phyloP scores from a whole-genome alignment of 163 green algal species.

The Chlamydomonas reinhardtii region DNA sequence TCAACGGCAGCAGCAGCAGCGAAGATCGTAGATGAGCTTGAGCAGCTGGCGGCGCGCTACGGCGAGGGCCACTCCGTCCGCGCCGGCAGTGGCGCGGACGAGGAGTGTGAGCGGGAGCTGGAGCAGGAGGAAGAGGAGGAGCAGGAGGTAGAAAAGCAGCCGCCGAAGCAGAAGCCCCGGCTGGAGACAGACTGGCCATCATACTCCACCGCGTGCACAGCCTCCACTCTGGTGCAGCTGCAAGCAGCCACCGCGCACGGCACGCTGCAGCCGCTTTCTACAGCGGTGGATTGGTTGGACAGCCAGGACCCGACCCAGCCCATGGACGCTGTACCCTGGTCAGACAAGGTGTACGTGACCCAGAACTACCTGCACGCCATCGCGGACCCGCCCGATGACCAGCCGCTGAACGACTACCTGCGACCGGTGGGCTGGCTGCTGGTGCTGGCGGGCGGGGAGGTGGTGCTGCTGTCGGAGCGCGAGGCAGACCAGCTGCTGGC shows the following conservation, averaged over 20 bases:
- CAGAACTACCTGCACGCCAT: neutral
- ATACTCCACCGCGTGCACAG: neutral
- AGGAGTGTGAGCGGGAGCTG: constrained; percentile 68
- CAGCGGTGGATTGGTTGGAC: neutral
- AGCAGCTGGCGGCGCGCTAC: neutral
- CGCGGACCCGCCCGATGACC: neutral
- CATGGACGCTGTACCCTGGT: neutral
- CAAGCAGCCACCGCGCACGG: too few relatives aligned
- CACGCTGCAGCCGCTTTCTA: neutral
- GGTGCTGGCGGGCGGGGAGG: constrained; percentile 1
- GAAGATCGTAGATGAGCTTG: neutral
- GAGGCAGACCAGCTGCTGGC: constrained; percentile 60
- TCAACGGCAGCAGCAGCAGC: neutral
- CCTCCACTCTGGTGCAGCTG: neutral
- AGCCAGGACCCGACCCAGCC: neutral
- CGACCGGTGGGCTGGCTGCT: constrained; percentile 47
- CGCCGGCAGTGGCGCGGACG: constrained; percentile 22
- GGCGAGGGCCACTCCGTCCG: constrained; percentile 49
- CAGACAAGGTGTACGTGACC: neutral
- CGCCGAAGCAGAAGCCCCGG: constrained; percentile 5
- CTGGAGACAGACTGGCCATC: constrained; percentile 52
- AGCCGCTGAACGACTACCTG: constrained; percentile 44
- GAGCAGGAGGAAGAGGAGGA: constrained; percentile 66
- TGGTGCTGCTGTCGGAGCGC: constrained; percentile 66
- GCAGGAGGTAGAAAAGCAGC: constrained; percentile 60